Percentiles rank a stretch among this genome's conserved stretches.
phyloP scores from a whole-genome alignment of 2,329 filamentous ascomycete genomes.

The Pezicula carpinea region DNA sequence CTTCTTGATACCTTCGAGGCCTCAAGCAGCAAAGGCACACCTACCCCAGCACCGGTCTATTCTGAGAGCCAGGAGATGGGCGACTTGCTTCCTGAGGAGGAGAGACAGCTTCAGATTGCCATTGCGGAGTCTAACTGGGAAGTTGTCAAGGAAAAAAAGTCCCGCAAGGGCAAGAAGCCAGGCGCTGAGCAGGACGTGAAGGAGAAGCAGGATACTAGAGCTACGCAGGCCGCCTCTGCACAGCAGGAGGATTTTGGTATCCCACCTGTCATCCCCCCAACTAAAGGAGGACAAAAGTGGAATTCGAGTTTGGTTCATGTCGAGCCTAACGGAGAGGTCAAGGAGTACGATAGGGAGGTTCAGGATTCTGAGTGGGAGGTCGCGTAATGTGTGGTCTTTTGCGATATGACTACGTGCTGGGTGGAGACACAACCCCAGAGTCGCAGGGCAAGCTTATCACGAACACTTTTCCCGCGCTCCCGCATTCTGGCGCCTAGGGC shows the following conservation, averaged over 20 bases:
- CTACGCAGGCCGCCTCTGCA: background rate
- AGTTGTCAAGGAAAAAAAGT: conserved; percentile 32
- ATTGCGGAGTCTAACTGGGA: conserved; percentile 10
- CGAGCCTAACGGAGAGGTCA: conserved; percentile 12
- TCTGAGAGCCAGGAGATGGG: conserved; percentile 52
- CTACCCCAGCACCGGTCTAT: conserved; percentile 29
- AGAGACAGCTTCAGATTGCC: conserved; percentile 31
- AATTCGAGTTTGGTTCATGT: conserved; percentile 11
- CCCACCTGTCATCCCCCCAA: conserved; percentile 16
- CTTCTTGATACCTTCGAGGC: conserved; percentile 56
- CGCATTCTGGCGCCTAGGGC: background rate
- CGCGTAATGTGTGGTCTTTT: conserved; percentile 13
- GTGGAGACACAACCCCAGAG: too few relatives aligned
- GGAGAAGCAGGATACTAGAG: conserved; percentile 8
- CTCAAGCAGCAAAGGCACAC: conserved; percentile 26
- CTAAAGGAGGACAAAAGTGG: conserved; percentile 22
- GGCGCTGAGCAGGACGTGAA: conserved; percentile 4
- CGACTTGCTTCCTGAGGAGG: conserved; percentile 38
- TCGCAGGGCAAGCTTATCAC: too few relatives aligned
- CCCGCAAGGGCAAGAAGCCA: conserved; percentile 14
- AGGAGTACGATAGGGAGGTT: conserved; percentile 16
- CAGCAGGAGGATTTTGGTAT: conserved; percentile 11
- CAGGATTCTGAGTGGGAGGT: conserved; percentile 29
- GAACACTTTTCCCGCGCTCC: background rate
- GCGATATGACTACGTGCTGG: background rate